Base-by-base conservation (phyloP, 2,329 filamentous ascomycete species). In the Fusarium lateritium region DNA sequence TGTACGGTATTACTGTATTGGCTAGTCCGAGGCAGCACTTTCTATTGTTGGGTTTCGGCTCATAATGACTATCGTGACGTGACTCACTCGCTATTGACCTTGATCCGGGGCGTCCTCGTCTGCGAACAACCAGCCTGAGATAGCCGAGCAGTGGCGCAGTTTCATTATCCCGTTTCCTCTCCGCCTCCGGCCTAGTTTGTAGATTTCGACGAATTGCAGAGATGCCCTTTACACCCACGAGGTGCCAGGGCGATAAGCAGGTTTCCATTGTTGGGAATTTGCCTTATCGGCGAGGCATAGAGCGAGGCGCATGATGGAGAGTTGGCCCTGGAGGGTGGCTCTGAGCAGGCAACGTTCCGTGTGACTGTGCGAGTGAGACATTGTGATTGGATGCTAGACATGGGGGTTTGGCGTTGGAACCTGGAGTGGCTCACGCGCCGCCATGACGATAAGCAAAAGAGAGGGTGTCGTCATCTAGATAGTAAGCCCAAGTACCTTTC, bases 401-500 rank as follows among this genome's bases (percentile, higher is more conserved):
- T 53, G 52, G 62, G 51, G 58, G 43, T 62, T 44, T 51, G 38
- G 38, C 38, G 38, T 39, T 33, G 38, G 47, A 26, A 22, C 36
- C 33, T 38, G 40, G 40, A 26, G 34, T 46, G 47, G 56, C 55
- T 58, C 59, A 62, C 59, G 59, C 59, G 54, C 42, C 47, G 54
- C 14, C 59, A 64, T 67, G 59, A 62, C 62, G 64, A 67, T 67
- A 67, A 62, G 53, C 42, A 63, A 9, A 36, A 40, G n/a, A 51
- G 68, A 71, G 68, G 67, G 68, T 71, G 68, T 70, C 68, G 64
- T 70, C 68, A 70, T 71, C 22, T 56, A 6, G n/a, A 22, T 28
- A 26, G 28, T 46, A 51, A 26, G 36, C 49, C 10, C 3, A 50
- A 4, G 39, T 46, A 46, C n/a, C 21, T 4, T 7, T 17, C 13